Conservation (phyloP, 2,329 filamentous ascomycete genomes). For the Epichloe baconii region DNA sequence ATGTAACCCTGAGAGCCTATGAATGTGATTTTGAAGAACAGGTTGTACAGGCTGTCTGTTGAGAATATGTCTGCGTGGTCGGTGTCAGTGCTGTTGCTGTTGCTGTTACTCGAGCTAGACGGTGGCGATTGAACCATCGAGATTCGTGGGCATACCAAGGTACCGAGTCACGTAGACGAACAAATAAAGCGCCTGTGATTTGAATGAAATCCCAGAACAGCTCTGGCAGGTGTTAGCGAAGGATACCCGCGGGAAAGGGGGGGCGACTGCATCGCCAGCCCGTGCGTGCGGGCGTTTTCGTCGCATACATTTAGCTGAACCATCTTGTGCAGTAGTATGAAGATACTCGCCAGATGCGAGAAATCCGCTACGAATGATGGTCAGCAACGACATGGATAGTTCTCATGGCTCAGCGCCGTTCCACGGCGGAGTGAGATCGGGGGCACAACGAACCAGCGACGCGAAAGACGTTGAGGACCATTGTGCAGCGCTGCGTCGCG, state of each 20-base stretch:
- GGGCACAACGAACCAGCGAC: conserved; percentile 33
- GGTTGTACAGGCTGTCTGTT: conserved; percentile 77
- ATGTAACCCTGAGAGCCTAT: conserved; percentile 84
- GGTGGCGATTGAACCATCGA: not conserved
- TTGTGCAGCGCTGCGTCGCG: conserved; percentile 14
- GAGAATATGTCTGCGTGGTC: conserved; percentile 62
- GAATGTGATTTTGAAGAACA: conserved; percentile 92
- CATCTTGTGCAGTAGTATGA: conserved; percentile 97
- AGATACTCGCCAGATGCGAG: conserved; percentile 86
- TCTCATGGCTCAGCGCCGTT: conserved; percentile 7
- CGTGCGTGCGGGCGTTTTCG: too few species aligned
- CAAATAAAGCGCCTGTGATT: conserved; percentile 91
- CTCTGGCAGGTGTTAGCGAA: conserved; percentile 45
- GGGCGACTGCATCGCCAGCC: conserved; percentile 7
- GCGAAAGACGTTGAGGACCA: conserved; percentile 46
- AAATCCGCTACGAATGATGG: conserved; percentile 60
- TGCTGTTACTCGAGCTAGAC: not conserved
- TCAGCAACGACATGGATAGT: conserved; percentile 7
- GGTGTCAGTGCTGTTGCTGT: conserved; percentile 1
- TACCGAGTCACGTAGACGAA: conserved; percentile 91
- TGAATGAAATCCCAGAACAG: conserved; percentile 96
- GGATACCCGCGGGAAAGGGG: not conserved
- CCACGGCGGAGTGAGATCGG: not conserved
- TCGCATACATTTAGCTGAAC: conserved; percentile 65
- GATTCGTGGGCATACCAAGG: conserved; percentile 45